A percentile compares a stretch with the other conserved stretches of the same genome.
These are phyloP conservation scores for Vaccinium macrocarpon DNA, from an alignment of 148 eudicot genomes.

Conservation along the genomic window DNA sequence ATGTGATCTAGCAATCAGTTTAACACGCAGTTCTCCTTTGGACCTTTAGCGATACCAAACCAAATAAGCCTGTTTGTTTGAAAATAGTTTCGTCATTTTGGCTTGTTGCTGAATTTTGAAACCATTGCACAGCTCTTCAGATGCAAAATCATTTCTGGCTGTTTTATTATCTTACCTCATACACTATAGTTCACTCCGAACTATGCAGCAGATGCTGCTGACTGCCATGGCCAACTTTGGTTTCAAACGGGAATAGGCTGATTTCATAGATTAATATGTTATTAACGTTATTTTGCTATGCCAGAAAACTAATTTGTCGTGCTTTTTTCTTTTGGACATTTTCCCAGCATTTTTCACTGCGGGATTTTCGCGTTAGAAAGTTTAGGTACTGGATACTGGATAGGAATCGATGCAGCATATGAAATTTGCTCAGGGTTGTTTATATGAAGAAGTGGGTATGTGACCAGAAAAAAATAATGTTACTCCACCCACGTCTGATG, in stretches of 20 bases:
- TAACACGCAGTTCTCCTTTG: not conserved
- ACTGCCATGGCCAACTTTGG: not conserved
- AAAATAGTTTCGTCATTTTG: not conserved
- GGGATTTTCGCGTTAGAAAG: not conserved
- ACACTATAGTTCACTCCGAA: not conserved
- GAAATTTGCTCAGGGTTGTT: not conserved
- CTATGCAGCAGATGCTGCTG: not conserved
- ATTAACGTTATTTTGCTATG: not conserved
- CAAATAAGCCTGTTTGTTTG: not conserved
- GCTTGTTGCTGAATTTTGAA: not conserved
- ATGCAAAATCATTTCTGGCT: not conserved
- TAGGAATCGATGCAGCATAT: not conserved
- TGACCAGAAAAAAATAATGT: not conserved
- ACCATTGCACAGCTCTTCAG: not conserved
- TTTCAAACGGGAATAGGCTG: not conserved
- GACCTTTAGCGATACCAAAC: not conserved
- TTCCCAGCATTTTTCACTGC: not conserved
- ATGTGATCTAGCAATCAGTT: not conserved
- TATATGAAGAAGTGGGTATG: not conserved
- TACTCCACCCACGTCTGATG: not conserved
- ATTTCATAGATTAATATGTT: not conserved
- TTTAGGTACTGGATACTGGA: not conserved
- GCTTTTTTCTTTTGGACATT: not conserved
- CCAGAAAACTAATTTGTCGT: not conserved
- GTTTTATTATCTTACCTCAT: not conserved